Base-by-base conservation (phyloP, 2,329 filamentous ascomycete genomes). In the Arthrobotrys musiformis region DNA sequence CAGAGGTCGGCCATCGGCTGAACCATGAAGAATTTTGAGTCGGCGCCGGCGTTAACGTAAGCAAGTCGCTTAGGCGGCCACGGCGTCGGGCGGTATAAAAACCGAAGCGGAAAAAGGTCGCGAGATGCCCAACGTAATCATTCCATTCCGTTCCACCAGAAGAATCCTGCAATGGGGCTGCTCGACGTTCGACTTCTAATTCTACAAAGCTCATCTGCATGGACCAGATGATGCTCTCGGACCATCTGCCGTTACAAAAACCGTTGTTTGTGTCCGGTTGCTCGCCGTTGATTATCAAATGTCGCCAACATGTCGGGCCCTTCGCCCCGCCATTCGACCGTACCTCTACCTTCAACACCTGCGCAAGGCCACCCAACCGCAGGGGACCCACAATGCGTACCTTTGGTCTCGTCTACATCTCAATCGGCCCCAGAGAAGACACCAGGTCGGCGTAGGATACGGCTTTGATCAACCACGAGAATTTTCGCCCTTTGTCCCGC, bases 401-500 rank as follows among this genome's bases (percentile, higher is more conserved):
- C 30, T 50, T 13, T 58, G 42, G 50, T 46, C 73, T 11, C 61
- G 33, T 61, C 30, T 77, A 17, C 37, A 40, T 11, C 50, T 70
- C 7, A 70, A 64, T 24, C 60, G 52, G n/a, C 40, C 66, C 17
- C 73, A 77, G 33, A 62, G 66, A 54, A 48, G 73, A 33, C 66
- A 77, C 35, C 73, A 77, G 30, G 63, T 76, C 30, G 70, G 70
- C 40, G 73, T 77, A 19, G 73, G 73, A 28, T 70, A 70, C 42
- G 73, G 73, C n/a, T 77, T 77, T 30, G 73, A 77, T 33, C 73
- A 77, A 17, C 73, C 73, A n/a, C 66, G 73, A 56, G 62, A 78
- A 75, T 92, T 90, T 82, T 86, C 90, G 79, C 88, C 90, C 13
- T 88, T 93, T 80, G 87, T 88, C 0, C 94, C 94, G 4, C 93